phyloP scores from a whole-genome alignment of 2,329 filamentous ascomycete species.

The Aspergillus thermomutatus region DNA sequence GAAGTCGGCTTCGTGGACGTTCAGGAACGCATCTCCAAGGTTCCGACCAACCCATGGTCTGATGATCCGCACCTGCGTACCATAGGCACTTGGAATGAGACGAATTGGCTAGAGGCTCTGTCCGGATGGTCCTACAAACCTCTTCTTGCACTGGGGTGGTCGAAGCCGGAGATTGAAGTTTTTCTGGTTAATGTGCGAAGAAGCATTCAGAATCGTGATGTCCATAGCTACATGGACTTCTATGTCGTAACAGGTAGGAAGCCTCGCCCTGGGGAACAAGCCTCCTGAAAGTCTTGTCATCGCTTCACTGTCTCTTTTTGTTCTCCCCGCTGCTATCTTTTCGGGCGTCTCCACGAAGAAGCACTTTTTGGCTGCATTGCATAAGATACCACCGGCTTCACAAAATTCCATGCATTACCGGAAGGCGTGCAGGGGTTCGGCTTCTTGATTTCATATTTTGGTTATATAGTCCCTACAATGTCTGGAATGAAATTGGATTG shows the following conservation, averaged over 20 bases:
- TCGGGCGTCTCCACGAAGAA: background rate
- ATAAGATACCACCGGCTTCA: slow-evolving; percentile 27
- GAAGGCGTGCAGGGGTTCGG: slow-evolving; percentile 18
- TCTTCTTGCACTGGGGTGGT: slow-evolving; percentile 42
- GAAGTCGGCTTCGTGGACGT: slow-evolving; percentile 58
- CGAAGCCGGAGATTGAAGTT: slow-evolving; percentile 45
- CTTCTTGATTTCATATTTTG: background rate
- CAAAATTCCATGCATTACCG: slow-evolving; percentile 19
- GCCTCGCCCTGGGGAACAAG: slow-evolving; percentile 21
- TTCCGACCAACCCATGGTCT: slow-evolving; percentile 53
- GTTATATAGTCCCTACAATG: background rate
- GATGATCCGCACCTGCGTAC: slow-evolving; percentile 45
- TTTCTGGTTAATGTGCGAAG: slow-evolving; percentile 44
- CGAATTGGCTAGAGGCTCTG: slow-evolving; percentile 44
- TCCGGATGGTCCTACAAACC: slow-evolving; percentile 45
- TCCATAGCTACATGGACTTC: slow-evolving; percentile 42
- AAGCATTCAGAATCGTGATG: slow-evolving; percentile 37
- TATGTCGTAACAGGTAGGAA: slow-evolving; percentile 39
- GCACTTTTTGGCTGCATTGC: slow-evolving; percentile 19
- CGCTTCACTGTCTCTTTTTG: background rate
- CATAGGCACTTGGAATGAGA: slow-evolving; percentile 49
- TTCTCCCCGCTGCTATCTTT: slow-evolving; percentile 1
- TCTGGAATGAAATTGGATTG: background rate
- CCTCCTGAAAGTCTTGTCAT: background rate
- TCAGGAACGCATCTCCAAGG: slow-evolving; percentile 50